Evolutionary conservation across 2,329 filamentous ascomycete genomes (phyloP).

Genomic region (Fusarium equiseti): DNA sequence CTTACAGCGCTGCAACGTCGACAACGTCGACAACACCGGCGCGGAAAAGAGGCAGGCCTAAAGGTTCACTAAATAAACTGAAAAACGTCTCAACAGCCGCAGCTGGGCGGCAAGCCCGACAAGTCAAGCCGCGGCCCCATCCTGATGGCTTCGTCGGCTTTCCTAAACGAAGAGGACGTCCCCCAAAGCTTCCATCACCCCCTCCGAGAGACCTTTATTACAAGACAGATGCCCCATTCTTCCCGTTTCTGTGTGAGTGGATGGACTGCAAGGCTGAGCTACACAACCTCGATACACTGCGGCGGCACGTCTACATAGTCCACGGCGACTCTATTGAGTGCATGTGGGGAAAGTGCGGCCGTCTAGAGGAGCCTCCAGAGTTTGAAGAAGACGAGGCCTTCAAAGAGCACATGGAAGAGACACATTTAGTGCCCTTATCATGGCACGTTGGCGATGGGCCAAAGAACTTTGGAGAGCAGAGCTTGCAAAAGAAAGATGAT

Average conservation of each 20-base stretch:
- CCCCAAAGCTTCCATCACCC: constrained; percentile 55
- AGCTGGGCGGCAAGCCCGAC: constrained; percentile 40
- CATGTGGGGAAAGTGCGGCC: constrained; percentile 51
- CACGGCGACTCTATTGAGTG: constrained; percentile 56
- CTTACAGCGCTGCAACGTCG: constrained; percentile 24
- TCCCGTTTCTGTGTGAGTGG: constrained; percentile 72
- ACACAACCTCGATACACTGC: constrained; percentile 71
- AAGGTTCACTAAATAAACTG: constrained; percentile 57
- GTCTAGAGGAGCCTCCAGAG: constrained; percentile 39
- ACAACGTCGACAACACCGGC: constrained; percentile 9
- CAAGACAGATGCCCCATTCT: constrained; percentile 58
- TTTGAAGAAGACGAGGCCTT: constrained; percentile 58
- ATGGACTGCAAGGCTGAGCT: constrained; percentile 68
- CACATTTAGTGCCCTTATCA: constrained; percentile 64
- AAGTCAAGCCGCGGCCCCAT: constrained; percentile 47
- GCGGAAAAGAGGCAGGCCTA: constrained; percentile 58
- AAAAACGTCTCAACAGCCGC: constrained; percentile 42
- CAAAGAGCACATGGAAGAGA: constrained; percentile 63
- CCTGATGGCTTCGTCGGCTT: constrained; percentile 42
- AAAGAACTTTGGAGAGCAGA: constrained; percentile 53
- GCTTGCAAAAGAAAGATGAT: constrained; percentile 40
- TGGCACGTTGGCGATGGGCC: constrained; percentile 73
- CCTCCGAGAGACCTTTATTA: constrained; percentile 58
- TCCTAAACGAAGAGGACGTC: constrained; percentile 58
- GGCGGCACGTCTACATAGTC: constrained; percentile 64